Evolutionary conservation across 2,329 filamentous ascomycete genomes (phyloP), one percentile per base, ranked within the genome.

Genomic region (Stromatinia cepivora): DNA sequence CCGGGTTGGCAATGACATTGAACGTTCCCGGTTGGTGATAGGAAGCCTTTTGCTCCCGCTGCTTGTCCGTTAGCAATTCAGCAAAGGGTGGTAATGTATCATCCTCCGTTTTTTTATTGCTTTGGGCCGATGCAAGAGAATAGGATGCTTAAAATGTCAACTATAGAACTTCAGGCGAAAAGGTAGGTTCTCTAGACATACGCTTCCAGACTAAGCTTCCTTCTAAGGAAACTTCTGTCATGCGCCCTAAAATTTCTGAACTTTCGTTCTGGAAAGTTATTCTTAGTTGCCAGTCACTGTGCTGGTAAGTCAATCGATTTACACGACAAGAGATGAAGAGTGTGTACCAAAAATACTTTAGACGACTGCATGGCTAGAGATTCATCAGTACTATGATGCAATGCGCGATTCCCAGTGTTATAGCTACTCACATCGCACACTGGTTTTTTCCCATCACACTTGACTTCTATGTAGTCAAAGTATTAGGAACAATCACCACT

Each of bases 191-290:
- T 45, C 15, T 31, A 5, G 36, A 69, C 84, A 78, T 80, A 87
- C 84, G 79, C 78, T 87, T 84, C 86, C 86, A 88, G 52, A 87
- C 82, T 57, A 80, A 76, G 72, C 83, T 86, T 25, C 83, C 84
- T n/a, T 79, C 76, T 5, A 80, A 84, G 46, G 81, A 83, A 56
- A 87, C 82, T 72, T 85, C 81, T 63, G 81, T 78, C 81, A 84
- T 85, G n/a, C 83, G 81, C 65, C 83, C 81, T 70, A 83, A 81
- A 46, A 85, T 80, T 65, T 83, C 80, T 46, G 79, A 77, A n/a
- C 84, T 85, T 73, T 85, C 84, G 76, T 86, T 82, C 71, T 82
- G 81, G 74, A 85, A 86, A n/a, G 82, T 80, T n/a, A 85, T 79
- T 59, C 86, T 81, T 22, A 85, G 84, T 70, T 82, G 83, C 78